Base-by-base conservation (phyloP, 2,329 filamentous ascomycete genomes). In the Arthrobotrys sinensis region DNA sequence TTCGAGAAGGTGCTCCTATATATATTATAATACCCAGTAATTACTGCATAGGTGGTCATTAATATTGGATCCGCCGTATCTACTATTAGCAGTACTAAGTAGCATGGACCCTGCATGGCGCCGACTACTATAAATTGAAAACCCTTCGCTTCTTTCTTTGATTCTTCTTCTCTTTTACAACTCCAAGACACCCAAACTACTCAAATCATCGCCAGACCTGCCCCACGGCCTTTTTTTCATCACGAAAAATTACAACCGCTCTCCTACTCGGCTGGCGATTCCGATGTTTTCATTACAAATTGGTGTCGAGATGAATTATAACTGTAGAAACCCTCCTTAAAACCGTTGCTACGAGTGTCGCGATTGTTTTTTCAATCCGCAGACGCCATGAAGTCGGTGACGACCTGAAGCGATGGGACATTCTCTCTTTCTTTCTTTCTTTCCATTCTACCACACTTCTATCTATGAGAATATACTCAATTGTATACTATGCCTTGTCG, bases 301-400 rank as follows among this genome's bases (percentile, higher is more conserved):
- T 88, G 88, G 87, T 85, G 91, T 91, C 91, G 86, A 93, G 91
- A 93, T 85, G 83, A 86, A 88, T 83, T 83, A 80, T 70, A 81
- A 80, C 70, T 79, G 79, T 85, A 70, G 70, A 71, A 73, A 60
- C 88, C 89, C 89, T 91, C 67, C 75, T 87, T 91, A 93, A 93
- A 93, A 93, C 91, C 91, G 91, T 93, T 88, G 89, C 90, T 88
- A 90, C 89, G 91, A 93, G 89, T 89, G 89, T 86, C 87, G 80
- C 80, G 80, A 78, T 68, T 11, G 32, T 43, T 45, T 32, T 28
- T n/a, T 19, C 16, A 7, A 48, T 68, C 85, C 84, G 85, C 84
- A 86, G 87, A 87, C 87, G 86, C 87, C 86, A 90, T 91, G 88
- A 90, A 91, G 86, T 84, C 86, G 88, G 85, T 88, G 89, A 90